Conservation (phyloP, 2,329 filamentous ascomycete species). For the Ilyonectria sp. region DNA sequence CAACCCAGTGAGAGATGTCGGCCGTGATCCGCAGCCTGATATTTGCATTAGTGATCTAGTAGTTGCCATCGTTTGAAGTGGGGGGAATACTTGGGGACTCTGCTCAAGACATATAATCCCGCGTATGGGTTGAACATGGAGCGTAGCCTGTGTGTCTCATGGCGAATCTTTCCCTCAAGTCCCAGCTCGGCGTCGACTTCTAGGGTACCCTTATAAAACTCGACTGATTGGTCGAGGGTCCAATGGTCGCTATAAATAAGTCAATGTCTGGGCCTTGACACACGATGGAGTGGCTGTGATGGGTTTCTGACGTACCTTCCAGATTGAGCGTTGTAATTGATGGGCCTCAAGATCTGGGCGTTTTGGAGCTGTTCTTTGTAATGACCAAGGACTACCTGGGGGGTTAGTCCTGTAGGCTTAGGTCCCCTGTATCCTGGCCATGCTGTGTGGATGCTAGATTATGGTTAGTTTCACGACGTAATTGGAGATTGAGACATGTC, state of each 20-base stretch:
- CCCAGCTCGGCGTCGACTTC: slow-evolving; percentile 51
- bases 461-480: background rate
- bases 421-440: slow-evolving; percentile 18
- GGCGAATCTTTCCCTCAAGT: slow-evolving; percentile 47
- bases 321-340: slow-evolving; percentile 29
- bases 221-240: slow-evolving; percentile 50
- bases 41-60: background rate
- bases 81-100: slow-evolving; percentile 48
- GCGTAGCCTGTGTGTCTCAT: slow-evolving; percentile 44
- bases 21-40: slow-evolving; percentile 43
- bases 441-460: slow-evolving; percentile 18
- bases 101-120: slow-evolving; percentile 46
- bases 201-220: slow-evolving; percentile 52
- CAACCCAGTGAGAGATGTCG: slow-evolving; percentile 48
- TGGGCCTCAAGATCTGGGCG: slow-evolving; percentile 15
- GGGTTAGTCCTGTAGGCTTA: slow-evolving; percentile 18
- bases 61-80: background rate
- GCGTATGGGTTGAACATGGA: slow-evolving; percentile 46
- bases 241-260: slow-evolving; percentile 48
- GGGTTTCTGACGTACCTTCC: slow-evolving; percentile 10
- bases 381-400: slow-evolving; percentile 9
- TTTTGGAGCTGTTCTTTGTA: slow-evolving; percentile 26
- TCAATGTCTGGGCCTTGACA: background rate
- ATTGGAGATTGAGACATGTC: background rate
- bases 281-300: background rate